Evolutionary conservation across 352 stramenopile genomes (phyloP), one percentile per base, ranked within the genome.

Genomic region (Globisporangium yorkense): DNA sequence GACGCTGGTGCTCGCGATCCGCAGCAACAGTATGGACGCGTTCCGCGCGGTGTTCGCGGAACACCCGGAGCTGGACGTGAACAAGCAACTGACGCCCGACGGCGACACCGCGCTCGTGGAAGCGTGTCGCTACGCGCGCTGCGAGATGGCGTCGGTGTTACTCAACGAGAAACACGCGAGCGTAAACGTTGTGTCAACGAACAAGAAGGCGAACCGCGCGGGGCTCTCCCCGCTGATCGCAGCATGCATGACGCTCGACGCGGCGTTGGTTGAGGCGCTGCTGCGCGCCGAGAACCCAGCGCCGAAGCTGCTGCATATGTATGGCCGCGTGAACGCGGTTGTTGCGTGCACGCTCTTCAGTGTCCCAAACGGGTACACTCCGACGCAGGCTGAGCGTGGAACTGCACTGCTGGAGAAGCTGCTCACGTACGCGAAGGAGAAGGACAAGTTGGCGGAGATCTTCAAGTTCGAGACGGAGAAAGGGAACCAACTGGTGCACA

Each of bases 171-270:
- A 57, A n/a, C n/a, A 54, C 13, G 71, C 65, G 9, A 59, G 77
- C 46, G 67, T 77, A 54, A 87, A 87, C 48, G 27, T 69, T 1
- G 27, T 47, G 8, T 71, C 61, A 20, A 64, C 16, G 27, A 85
- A 82, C 54, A 62, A 68, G 54, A 59, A 40, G 12, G 62, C 54
- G 21, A 74, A 80, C n/a, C 72, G 75, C 10, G 56, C 63, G 21
- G 68, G 69, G 0, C 56, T 89, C 21, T 65, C 73, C 29, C 73
- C 80, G 16, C 56, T 89, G 33, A 65, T 83, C 18, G 77, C 77
- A 5, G 77, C 80, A 15, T 79, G 71, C 45, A 84, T 88, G 73
- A 67, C 80, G 24, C 62, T 89, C n/a, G 49, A 76, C 24, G 47
- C 55, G 0, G 37, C 63, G 18, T 31, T 84, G 21, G 80, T 89